phyloP scores from a whole-genome alignment of 2,329 filamentous ascomycete species.

The Bipolaris zeicola region DNA sequence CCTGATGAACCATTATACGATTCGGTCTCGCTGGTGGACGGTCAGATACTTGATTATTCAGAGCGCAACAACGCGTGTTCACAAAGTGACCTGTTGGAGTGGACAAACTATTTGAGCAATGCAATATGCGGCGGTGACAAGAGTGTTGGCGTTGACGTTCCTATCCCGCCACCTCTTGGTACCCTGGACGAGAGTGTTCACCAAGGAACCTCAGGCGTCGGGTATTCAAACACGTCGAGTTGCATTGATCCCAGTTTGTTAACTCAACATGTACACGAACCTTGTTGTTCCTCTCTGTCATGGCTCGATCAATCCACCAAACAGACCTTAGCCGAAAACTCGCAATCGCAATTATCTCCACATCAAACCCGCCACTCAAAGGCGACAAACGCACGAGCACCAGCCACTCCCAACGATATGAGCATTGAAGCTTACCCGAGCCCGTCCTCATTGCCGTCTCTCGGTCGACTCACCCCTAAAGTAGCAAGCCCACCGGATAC shows the following conservation, averaged over 20 bases:
- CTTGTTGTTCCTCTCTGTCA: background rate
- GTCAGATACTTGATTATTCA: background rate
- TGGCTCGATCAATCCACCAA: background rate
- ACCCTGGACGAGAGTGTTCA: background rate
- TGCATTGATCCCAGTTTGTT: background rate
- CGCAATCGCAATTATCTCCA: background rate
- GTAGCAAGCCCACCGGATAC: background rate
- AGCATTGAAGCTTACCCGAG: background rate
- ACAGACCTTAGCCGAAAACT: background rate
- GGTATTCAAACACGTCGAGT: background rate
- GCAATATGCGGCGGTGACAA: background rate
- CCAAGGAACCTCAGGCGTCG: background rate
- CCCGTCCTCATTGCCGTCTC: background rate
- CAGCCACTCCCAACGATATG: background rate
- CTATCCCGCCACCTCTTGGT: no score
- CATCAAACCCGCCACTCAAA: background rate
- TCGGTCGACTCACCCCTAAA: background rate
- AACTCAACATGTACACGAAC: background rate
- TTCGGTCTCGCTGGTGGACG: background rate
- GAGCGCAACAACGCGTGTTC: background rate
- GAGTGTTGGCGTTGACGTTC: no score
- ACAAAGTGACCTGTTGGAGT: background rate
- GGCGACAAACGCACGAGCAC: background rate
- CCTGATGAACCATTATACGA: background rate
- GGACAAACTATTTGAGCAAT: background rate